Evolutionary conservation across 805 yeast species (phyloP).

Genomic region (Kregervanrija pseudodelftensis): DNA sequence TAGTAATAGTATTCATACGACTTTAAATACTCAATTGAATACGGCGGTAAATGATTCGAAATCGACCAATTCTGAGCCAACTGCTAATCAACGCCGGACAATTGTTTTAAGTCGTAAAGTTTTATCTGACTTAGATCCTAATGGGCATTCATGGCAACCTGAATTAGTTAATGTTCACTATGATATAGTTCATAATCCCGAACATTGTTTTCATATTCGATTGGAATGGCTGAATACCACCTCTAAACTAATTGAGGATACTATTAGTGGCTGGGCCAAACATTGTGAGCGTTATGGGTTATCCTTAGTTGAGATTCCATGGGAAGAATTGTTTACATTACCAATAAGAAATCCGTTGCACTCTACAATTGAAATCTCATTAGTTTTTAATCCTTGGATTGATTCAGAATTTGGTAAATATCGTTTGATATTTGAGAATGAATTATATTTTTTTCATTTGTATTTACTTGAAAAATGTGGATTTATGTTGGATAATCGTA

Average conservation of each 20-base stretch:
- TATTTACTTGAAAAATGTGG: slow-evolving; percentile 63
- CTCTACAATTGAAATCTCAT: slow-evolving; percentile 62
- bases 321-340: slow-evolving; percentile 75
- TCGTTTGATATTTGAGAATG: slow-evolving; percentile 35
- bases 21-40: too few species aligned
- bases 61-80: too few species aligned
- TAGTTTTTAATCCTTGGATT: slow-evolving; percentile 67
- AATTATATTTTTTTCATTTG: slow-evolving; percentile 69
- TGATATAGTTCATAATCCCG: slow-evolving; percentile 89
- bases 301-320: slow-evolving; percentile 78
- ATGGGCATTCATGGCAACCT: slow-evolving; percentile 60
- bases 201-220: slow-evolving; percentile 86
- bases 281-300: slow-evolving; percentile 82
- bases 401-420: slow-evolving; percentile 43
- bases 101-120: slow-evolving; percentile 64
- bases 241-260: slow-evolving; percentile 74
- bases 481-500: slow-evolving; percentile 75
- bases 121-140: slow-evolving; percentile 69
- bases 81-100: slow-evolving; percentile 1
- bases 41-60: too few species aligned
- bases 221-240: slow-evolving; percentile 92
- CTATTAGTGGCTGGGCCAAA: slow-evolving; percentile 70
- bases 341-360: slow-evolving; percentile 82
- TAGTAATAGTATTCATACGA: too few species aligned
- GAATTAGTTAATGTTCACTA: slow-evolving; percentile 80